These are phyloP conservation scores for Globisporangium perplexum DNA, from an alignment of 352 stramenopile genomes.

Conservation along the genomic window DNA sequence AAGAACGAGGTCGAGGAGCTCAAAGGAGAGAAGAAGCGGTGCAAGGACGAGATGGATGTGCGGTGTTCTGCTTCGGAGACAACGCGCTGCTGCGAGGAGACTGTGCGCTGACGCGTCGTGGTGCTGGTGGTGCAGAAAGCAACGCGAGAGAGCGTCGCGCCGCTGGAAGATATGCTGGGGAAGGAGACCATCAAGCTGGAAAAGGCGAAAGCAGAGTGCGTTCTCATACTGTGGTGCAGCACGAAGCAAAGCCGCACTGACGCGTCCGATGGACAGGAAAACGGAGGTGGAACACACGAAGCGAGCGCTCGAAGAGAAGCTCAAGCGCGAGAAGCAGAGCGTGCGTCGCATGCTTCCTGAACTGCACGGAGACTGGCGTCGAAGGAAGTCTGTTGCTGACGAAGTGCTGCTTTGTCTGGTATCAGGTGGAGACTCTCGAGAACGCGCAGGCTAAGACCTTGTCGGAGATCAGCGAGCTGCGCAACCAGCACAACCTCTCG, in stretches of 20 bases:
- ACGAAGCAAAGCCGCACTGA: not conserved
- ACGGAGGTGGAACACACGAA: slow-evolving; percentile 38
- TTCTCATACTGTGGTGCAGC: not conserved
- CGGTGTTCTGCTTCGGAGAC: not conserved
- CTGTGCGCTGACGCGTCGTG: not conserved
- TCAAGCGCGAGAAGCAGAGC: slow-evolving; percentile 60
- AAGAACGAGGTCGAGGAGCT: slow-evolving; percentile 63
- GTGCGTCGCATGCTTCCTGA: slow-evolving; percentile 5
- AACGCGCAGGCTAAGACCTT: slow-evolving; percentile 59
- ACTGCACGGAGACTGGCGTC: too few species aligned
- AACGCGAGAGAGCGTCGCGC: slow-evolving; percentile 53
- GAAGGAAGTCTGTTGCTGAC: not conserved
- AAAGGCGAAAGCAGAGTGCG: slow-evolving; percentile 54
- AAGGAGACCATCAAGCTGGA: slow-evolving; percentile 66
- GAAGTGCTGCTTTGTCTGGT: not conserved
- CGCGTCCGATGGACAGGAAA: slow-evolving; percentile 28
- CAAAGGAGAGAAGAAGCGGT: slow-evolving; percentile 60
- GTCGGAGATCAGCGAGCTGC: slow-evolving; percentile 60
- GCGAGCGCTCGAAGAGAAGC: slow-evolving; percentile 46
- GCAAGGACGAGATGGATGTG: slow-evolving; percentile 67
- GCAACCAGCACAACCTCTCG: slow-evolving; percentile 64
- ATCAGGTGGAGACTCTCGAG: slow-evolving; percentile 64
- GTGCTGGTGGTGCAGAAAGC: slow-evolving; percentile 32
- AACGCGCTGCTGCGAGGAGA: not conserved
- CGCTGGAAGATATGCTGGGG: slow-evolving; percentile 57